Base-by-base conservation (phyloP, 805 yeast genomes). In the Kodamaea nitidulidarum region DNA sequence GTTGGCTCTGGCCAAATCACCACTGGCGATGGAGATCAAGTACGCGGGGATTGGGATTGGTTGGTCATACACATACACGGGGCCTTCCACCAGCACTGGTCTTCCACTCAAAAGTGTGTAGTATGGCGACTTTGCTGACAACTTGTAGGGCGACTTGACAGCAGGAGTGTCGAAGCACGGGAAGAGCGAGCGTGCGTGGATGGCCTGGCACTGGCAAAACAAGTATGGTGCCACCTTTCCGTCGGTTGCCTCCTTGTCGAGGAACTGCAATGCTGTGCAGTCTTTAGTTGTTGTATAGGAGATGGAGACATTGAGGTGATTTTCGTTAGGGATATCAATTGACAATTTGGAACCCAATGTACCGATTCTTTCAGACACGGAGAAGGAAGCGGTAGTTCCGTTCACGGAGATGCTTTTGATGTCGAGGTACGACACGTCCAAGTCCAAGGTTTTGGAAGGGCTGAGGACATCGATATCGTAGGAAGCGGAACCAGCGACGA, bases 81-180 rank as follows among this genome's bases (percentile, higher is more conserved):
- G 45, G 8, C 47, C 42, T 4, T 42, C 42, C 18, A 34, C 35
- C 25, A 42, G 44, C 15, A 45, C 48, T 10, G 60, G 62, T 42
- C 56, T 52, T 2, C 65, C 67, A 2, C 65, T 56, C 63, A 62
- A 58, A 25, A 61, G 48, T 0, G 54, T 50, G 24, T 43, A 46
- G 36, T 46, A 43, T 4, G 61, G 60, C 1, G 66, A 61, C 11
- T 41, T 45, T 15, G 58, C 64, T 22, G 38, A 42, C 45, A 57
- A 48, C 27, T 42, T 45, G 45, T 54, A 62, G 0, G 59, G 50
- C 7, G 60, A 48, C 42, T 62, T 62, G 16, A 58, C 51, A 3
- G 56, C 61, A 4, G 67, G 67, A 3, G 66, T 62, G 40, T 62
- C 67, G 44, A 62, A 62, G 42, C 67, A 59, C 3, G 67, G 67